These are phyloP conservation scores for Monilinia vaccinii-corymbosi DNA, from an alignment of 2,329 filamentous ascomycete genomes.

Conservation along the genomic window DNA sequence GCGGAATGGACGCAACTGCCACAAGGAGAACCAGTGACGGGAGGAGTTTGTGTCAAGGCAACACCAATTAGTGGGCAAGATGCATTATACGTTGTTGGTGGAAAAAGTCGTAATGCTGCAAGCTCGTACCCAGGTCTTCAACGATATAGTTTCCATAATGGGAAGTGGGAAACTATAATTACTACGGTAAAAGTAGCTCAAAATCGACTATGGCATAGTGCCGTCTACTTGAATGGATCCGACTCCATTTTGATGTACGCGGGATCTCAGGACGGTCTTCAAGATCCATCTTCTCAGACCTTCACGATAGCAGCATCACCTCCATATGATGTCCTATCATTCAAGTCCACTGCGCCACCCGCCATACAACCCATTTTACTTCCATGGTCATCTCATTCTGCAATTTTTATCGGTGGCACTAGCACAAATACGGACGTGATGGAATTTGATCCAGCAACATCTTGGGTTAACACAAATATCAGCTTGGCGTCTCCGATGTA, in stretches of 20 bases:
- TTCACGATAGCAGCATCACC: conserved; percentile 60
- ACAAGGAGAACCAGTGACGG: conserved; percentile 61
- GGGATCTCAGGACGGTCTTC: conserved; percentile 55
- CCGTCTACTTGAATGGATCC: conserved; percentile 61
- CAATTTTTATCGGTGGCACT: conserved; percentile 66
- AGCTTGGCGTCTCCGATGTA: conserved; percentile 52
- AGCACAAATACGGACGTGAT: conserved; percentile 58
- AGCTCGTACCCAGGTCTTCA: conserved; percentile 65
- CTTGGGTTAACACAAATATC: conserved; percentile 61
- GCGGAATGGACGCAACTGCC: conserved; percentile 61
- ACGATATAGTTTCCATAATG: conserved; percentile 47
- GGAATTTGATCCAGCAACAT: conserved; percentile 54
- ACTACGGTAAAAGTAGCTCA: conserved; percentile 34
- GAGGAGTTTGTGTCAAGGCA: conserved; percentile 68
- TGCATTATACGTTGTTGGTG: conserved; percentile 72
- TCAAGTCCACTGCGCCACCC: conserved; percentile 50
- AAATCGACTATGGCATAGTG: conserved; percentile 66
- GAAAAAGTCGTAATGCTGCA: conserved; percentile 40
- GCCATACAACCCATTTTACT: conserved; percentile 62
- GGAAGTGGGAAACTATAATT: conserved; percentile 49
- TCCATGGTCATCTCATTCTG: conserved; percentile 61
- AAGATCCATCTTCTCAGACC: conserved; percentile 57
- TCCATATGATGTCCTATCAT: conserved; percentile 55
- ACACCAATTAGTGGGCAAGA: conserved; percentile 45
- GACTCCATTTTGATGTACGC: conserved; percentile 73